Conservation (phyloP, 805 yeast genomes). For the Saturnispora besseyi region DNA sequence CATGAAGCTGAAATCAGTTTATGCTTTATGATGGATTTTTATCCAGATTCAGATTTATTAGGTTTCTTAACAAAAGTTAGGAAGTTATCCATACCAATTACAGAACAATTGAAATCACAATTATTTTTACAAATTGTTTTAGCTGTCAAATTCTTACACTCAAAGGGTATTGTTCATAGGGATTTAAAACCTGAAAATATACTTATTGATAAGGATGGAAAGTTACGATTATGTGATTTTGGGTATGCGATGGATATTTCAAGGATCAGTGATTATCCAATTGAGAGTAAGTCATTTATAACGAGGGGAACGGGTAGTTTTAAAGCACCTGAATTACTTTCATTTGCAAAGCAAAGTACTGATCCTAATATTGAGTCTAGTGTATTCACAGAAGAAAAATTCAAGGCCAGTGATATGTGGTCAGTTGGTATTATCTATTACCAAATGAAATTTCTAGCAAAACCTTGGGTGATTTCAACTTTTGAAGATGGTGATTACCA, state of each 20-base stretch:
- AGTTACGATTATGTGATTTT: constrained; percentile 40
- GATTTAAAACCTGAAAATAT: constrained; percentile 50
- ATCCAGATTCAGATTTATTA: constrained; percentile 40
- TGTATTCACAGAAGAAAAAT: constrained; percentile 13
- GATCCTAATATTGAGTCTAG: neutral
- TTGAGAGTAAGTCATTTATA: constrained; percentile 17
- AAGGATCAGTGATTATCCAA: constrained; percentile 15
- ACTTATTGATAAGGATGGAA: constrained; percentile 37
- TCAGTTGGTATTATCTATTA: constrained; percentile 42
- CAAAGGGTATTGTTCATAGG: constrained; percentile 36
- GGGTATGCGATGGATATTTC: constrained; percentile 38
- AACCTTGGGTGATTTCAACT: constrained; percentile 41
- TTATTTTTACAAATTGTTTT: constrained; percentile 45
- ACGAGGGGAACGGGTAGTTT: constrained; percentile 44
- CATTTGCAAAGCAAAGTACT: neutral
- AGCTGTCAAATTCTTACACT: constrained; percentile 39
- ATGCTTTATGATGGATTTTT: constrained; percentile 35
- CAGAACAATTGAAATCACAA: constrained; percentile 33
- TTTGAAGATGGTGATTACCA: constrained; percentile 20
- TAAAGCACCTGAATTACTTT: constrained; percentile 44
- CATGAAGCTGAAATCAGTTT: constrained; percentile 1
- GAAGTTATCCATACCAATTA: constrained; percentile 25
- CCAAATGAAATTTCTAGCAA: constrained; percentile 33
- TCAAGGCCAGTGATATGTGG: constrained; percentile 41
- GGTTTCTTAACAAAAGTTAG: constrained; percentile 35